A percentile compares a stretch with the other conserved stretches of the same genome.
These are phyloP conservation scores for Nemania sp. DNA, from an alignment of 2,329 filamentous ascomycete genomes.

Conservation along the genomic window DNA sequence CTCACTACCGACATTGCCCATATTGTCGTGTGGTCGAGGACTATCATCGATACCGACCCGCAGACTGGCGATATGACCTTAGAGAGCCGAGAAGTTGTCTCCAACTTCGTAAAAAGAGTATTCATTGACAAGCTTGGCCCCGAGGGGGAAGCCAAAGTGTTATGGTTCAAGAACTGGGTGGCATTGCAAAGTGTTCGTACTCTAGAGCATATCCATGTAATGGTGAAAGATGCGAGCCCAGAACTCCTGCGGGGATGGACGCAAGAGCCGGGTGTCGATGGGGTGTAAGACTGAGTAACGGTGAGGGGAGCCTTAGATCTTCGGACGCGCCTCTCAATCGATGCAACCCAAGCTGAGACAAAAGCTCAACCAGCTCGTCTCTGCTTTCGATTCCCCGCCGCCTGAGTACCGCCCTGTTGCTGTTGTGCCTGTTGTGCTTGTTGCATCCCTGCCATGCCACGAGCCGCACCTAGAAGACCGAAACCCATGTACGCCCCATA, in stretches of 20 bases:
- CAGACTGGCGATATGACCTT: slow-evolving; percentile 73
- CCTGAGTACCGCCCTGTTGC: slow-evolving; percentile 39
- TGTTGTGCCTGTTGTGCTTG: slow-evolving; percentile 40
- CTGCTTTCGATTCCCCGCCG: slow-evolving; percentile 57
- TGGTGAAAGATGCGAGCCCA: slow-evolving; percentile 60
- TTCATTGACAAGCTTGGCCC: slow-evolving; percentile 66
- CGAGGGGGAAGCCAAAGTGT: slow-evolving; percentile 55
- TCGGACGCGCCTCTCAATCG: background rate
- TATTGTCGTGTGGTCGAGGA: slow-evolving; percentile 91
- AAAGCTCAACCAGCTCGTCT: slow-evolving; percentile 55
- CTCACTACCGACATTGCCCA: slow-evolving; percentile 70
- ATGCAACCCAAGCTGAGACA: slow-evolving; percentile 1
- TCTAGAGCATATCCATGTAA: slow-evolving; percentile 87
- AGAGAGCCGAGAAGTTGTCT: slow-evolving; percentile 66
- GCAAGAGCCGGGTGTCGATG: slow-evolving; percentile 48
- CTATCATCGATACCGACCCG: slow-evolving; percentile 72
- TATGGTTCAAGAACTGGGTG: slow-evolving; percentile 97
- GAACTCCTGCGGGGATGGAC: slow-evolving; percentile 60
- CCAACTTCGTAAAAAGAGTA: slow-evolving; percentile 69
- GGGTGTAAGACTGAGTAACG: slow-evolving; percentile 21
- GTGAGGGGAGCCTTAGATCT: background rate
- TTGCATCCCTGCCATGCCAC: slow-evolving; percentile 56
- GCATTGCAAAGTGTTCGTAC: slow-evolving; percentile 84
- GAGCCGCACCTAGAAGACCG: slow-evolving; percentile 58
- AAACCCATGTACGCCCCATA: slow-evolving; percentile 60